phyloP scores from a whole-genome alignment of 2,329 filamentous ascomycete genomes.

The Colletotrichum sp. region DNA sequence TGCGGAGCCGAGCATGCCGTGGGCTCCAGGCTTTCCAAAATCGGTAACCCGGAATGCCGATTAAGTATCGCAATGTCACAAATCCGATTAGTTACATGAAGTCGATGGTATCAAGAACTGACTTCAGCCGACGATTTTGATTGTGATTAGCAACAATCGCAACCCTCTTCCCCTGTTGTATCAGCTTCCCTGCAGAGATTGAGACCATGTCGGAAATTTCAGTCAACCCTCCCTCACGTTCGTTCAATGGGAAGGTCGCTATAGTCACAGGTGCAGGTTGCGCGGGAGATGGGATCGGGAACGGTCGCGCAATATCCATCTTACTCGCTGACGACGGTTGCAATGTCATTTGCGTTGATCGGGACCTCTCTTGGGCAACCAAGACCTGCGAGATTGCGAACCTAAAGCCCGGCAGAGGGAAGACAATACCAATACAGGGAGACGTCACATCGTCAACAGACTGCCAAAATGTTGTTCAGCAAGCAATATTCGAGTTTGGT shows the following conservation, averaged over 20 bases:
- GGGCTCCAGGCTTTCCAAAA: neutral
- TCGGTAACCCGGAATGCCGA: neutral
- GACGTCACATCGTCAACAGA: constrained; percentile 61
- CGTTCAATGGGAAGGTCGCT: constrained; percentile 36
- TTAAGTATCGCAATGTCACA: neutral
- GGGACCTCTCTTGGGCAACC: constrained; percentile 52
- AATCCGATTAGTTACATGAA: neutral
- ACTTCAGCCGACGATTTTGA: neutral
- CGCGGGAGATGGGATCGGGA: constrained; percentile 62
- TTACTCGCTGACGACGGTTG: constrained; percentile 65
- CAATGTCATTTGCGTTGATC: constrained; percentile 63
- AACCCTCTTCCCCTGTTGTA: neutral
- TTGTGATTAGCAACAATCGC: neutral
- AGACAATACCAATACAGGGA: constrained; percentile 47
- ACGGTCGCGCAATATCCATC: constrained; percentile 63
- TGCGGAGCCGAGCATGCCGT: neutral
- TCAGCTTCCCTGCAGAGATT: neutral
- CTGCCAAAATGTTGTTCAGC: constrained; percentile 48
- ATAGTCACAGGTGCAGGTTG: constrained; percentile 67
- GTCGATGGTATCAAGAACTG: neutral
- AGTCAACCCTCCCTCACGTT: constrained; percentile 26
- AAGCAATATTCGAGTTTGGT: constrained; percentile 54
- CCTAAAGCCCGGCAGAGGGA: constrained; percentile 38
- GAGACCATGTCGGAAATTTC: neutral
- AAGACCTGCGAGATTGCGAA: constrained; percentile 60